A percentile compares a stretch with the other conserved stretches of the same genome.
Evolutionary conservation across 1,284 basidiomycete species (phyloP).

Genomic region (Singerocomus inundabilis): DNA sequence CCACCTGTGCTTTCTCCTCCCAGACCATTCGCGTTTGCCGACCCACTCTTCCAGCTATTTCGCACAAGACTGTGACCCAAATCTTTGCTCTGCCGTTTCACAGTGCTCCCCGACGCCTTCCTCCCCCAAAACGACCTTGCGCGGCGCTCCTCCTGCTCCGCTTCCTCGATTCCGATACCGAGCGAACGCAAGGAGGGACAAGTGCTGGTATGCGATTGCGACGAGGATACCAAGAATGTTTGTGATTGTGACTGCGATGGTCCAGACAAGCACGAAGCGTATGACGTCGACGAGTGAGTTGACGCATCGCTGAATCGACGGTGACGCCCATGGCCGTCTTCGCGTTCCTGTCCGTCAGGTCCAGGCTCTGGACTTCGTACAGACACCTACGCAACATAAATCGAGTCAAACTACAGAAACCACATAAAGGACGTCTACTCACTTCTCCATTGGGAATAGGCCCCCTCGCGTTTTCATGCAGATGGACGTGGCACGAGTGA

Average conservation of each 20-base stretch:
- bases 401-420: background rate
- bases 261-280: slow-evolving; percentile 22
- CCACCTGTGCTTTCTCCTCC: background rate
- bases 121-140: slow-evolving; percentile 21
- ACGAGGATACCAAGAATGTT: slow-evolving; percentile 13
- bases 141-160: slow-evolving; percentile 23
- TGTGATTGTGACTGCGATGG: slow-evolving; percentile 22
- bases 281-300: slow-evolving; percentile 18
- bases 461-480: background rate
- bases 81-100: slow-evolving; percentile 10
- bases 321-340: background rate
- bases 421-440: background rate
- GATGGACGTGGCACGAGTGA: background rate
- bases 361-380: slow-evolving; percentile 4
- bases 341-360: background rate
- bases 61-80: background rate
- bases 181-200: slow-evolving; percentile 20
- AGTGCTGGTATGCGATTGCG: slow-evolving; percentile 19
- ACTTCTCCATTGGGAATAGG: slow-evolving; percentile 4
- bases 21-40: too few species aligned
- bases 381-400: background rate
- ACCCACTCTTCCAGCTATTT: background rate
- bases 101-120: slow-evolving; percentile 12
- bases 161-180: slow-evolving; percentile 28
- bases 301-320: slow-evolving; percentile 27